phyloP scores from a whole-genome alignment of 2,329 filamentous ascomycete species.

The Sodiomyces alkalinus region DNA sequence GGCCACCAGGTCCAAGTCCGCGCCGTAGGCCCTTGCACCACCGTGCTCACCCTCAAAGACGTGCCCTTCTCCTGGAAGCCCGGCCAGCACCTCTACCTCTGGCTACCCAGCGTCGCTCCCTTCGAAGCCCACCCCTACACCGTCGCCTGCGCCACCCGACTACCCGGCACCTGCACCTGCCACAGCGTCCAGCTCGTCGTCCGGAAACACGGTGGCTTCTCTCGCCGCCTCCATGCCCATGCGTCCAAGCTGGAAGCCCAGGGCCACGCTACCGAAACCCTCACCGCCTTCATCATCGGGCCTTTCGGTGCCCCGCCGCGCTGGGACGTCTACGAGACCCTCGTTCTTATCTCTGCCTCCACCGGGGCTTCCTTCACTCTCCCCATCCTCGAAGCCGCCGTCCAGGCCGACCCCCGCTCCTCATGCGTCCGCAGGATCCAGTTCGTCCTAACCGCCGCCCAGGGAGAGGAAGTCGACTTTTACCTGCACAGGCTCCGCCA shows the following conservation, averaged over 20 bases:
- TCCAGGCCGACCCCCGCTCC: constrained; percentile 21
- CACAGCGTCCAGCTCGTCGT: constrained; percentile 44
- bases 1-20: constrained; percentile 36
- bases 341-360: constrained; percentile 45
- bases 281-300: constrained; percentile 36
- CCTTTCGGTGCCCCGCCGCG: constrained; percentile 40
- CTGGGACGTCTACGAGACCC: constrained; percentile 43
- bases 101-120: constrained; percentile 25
- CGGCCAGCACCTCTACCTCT: constrained; percentile 13
- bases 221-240: constrained; percentile 29
- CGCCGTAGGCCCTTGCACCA: constrained; percentile 34
- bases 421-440: constrained; percentile 39
- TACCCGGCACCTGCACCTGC: constrained; percentile 35
- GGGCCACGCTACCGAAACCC: constrained; percentile 13
- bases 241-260: constrained; percentile 9
- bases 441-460: constrained; percentile 34
- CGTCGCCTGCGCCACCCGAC: constrained; percentile 37
- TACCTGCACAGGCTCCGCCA: constrained; percentile 34
- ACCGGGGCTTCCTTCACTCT: constrained; percentile 48
- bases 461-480: constrained; percentile 37
- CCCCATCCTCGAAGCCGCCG: constrained; percentile 40
- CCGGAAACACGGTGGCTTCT: constrained; percentile 40
- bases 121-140: constrained; percentile 46
- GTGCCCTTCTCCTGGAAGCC: constrained; percentile 31
- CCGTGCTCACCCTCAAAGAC: constrained; percentile 42